Evolutionary conservation across 1,139 yeast genomes (phyloP).

Genomic region (Magnusiomyces magnusii): DNA sequence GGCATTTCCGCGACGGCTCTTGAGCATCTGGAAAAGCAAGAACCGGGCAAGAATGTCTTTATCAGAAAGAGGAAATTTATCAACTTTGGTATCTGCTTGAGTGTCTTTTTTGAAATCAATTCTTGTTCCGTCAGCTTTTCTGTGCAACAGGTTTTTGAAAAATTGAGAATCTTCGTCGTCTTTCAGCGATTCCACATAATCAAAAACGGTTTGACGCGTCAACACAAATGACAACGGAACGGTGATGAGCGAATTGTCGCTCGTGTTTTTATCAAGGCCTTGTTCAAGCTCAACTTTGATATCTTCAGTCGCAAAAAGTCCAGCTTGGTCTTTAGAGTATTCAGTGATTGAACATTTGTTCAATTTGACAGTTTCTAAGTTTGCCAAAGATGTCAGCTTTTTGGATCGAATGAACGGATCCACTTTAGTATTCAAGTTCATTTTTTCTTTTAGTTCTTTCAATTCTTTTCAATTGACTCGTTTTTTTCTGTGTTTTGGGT

Average conservation of each 20-base stretch:
- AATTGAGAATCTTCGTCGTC: too few relatives aligned
- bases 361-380: constrained; percentile 5
- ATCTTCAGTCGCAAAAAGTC: constrained; percentile 8
- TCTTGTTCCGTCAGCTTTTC: background rate
- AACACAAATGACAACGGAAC: constrained; percentile 12
- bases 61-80: background rate
- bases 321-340: constrained; percentile 9
- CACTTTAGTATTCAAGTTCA: background rate
- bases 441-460: too few relatives aligned
- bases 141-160: too few relatives aligned
- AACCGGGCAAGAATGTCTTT: constrained; percentile 14
- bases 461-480: too few relatives aligned
- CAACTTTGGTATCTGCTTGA: background rate
- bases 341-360: constrained; percentile 3
- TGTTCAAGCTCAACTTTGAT: constrained; percentile 5
- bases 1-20: constrained; percentile 6
- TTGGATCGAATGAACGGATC: background rate
- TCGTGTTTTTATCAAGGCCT: too few relatives aligned
- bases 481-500: too few relatives aligned
- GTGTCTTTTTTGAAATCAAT: too few relatives aligned
- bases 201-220: constrained; percentile 6
- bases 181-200: background rate
- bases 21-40: constrained; percentile 11
- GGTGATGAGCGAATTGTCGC: constrained; percentile 4
- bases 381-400: constrained; percentile 2